Percentiles rank a stretch among this genome's conserved stretches.
Conservation (phyloP, 2,329 filamentous ascomycete genomes). For the Colletotrichum scovillei region DNA sequence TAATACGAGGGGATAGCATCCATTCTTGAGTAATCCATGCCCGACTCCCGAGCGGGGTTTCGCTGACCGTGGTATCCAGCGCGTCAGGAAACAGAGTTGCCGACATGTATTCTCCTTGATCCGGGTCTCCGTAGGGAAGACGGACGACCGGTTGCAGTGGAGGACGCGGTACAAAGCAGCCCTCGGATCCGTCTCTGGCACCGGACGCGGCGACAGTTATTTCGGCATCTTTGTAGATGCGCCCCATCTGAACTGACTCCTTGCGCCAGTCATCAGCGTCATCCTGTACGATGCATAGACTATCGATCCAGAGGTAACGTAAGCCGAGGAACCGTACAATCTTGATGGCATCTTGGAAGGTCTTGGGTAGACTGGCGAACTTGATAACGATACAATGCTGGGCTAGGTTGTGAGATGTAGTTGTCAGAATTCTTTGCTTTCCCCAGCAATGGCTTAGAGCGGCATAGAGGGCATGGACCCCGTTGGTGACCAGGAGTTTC, state of each 20-base stretch:
- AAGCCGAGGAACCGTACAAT: neutral
- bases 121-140: neutral
- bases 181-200: neutral
- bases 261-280: conserved; percentile 8
- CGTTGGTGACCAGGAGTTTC: neutral
- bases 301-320: conserved; percentile 15
- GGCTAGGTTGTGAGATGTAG: neutral
- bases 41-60: neutral
- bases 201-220: neutral
- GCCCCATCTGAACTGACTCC: conserved; percentile 11
- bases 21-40: neutral
- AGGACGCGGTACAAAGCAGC: neutral
- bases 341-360: conserved; percentile 10
- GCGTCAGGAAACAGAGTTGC: neutral
- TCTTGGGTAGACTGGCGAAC: conserved; percentile 9
- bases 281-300: conserved; percentile 22
- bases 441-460: conserved; percentile 23
- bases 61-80: neutral
- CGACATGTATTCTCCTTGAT: neutral
- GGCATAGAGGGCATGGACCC: neutral
- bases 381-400: neutral
- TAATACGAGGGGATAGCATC: neutral
- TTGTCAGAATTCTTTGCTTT: neutral
- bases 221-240: neutral
- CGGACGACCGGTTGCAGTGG: neutral